Conservation (phyloP, 1,284 basidiomycete genomes). For the Tetrapyrgos nigripes region DNA sequence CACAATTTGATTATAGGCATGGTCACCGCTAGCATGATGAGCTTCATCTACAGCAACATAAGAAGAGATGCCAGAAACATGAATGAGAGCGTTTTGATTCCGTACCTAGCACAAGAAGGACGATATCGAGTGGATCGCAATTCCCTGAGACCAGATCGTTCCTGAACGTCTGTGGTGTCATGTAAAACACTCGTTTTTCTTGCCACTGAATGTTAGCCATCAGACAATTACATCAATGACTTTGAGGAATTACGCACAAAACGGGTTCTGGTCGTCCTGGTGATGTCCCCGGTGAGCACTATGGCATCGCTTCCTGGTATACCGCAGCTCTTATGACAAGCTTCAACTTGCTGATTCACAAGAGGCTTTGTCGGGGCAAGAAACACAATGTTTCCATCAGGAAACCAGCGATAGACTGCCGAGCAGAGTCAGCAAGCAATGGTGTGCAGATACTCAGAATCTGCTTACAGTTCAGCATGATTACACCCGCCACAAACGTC, state of each 20-base stretch:
- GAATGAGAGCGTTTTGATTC: constrained; percentile 3
- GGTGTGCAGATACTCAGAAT: constrained; percentile 1
- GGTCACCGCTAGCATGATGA: constrained; percentile 92
- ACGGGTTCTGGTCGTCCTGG: constrained; percentile 55
- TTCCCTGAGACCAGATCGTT: constrained; percentile 84
- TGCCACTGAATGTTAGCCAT: constrained; percentile 66
- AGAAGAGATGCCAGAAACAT: neutral
- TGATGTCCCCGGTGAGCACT: constrained; percentile 85
- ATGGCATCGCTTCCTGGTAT: constrained; percentile 89
- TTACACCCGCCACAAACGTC: constrained; percentile 96
- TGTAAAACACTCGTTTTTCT: constrained; percentile 93
- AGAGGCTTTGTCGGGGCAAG: constrained; percentile 96
- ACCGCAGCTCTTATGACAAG: constrained; percentile 93
- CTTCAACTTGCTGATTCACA: constrained; percentile 93
- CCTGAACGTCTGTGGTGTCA: constrained; percentile 96
- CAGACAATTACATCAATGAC: neutral
- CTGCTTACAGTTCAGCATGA: constrained; percentile 90
- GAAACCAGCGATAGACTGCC: constrained; percentile 92
- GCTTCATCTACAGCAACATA: constrained; percentile 79
- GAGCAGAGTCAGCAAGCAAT: constrained; percentile 1
- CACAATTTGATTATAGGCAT: constrained; percentile 91
- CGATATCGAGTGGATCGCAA: constrained; percentile 82
- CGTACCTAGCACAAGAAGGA: constrained; percentile 83
- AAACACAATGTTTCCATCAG: constrained; percentile 93
- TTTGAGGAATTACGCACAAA: constrained; percentile 55